A percentile compares a stretch with the other conserved stretches of the same genome.
These are phyloP conservation scores for Phytophthora multivora DNA, from an alignment of 352 stramenopile species.

Conservation along the genomic window DNA sequence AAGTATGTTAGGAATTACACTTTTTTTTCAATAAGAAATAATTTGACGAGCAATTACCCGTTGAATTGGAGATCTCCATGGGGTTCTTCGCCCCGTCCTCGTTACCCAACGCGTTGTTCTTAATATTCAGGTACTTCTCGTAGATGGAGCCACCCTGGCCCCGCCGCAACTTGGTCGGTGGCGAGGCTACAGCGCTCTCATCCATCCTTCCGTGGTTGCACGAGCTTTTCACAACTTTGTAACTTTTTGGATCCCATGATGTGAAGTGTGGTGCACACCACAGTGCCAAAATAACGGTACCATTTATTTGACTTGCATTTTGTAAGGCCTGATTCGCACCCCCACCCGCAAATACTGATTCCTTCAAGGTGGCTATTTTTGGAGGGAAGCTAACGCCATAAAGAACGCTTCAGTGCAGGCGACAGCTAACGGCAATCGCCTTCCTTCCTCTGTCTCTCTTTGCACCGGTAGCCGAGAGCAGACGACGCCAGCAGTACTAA, in stretches of 20 bases:
- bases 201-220: constrained; percentile 29
- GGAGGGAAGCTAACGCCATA: constrained; percentile 11
- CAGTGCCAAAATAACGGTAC: not conserved
- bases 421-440: constrained; percentile 12
- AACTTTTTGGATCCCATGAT: constrained; percentile 1
- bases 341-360: constrained; percentile 21
- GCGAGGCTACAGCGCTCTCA: constrained; percentile 12
- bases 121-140: constrained; percentile 61
- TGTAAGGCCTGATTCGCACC: constrained; percentile 28
- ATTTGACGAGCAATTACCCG: constrained; percentile 28
- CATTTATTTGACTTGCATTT: constrained; percentile 11
- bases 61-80: constrained; percentile 61
- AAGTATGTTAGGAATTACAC: not conserved
- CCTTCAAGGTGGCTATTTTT: constrained; percentile 36
- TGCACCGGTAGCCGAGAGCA: constrained; percentile 11
- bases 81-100: constrained; percentile 14
- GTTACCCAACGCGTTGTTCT: constrained; percentile 29
- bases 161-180: constrained; percentile 29
- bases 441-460: constrained; percentile 16
- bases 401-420: constrained; percentile 9
- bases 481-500: constrained; percentile 3
- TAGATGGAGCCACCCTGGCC: constrained; percentile 32
- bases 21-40: not conserved
- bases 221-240: constrained; percentile 11
- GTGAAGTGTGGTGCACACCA: constrained; percentile 15